A percentile compares a stretch with the other conserved stretches of the same genome.
These are phyloP conservation scores for Inonotus obliquus DNA, from an alignment of 1,284 basidiomycete species.

Conservation along the genomic window DNA sequence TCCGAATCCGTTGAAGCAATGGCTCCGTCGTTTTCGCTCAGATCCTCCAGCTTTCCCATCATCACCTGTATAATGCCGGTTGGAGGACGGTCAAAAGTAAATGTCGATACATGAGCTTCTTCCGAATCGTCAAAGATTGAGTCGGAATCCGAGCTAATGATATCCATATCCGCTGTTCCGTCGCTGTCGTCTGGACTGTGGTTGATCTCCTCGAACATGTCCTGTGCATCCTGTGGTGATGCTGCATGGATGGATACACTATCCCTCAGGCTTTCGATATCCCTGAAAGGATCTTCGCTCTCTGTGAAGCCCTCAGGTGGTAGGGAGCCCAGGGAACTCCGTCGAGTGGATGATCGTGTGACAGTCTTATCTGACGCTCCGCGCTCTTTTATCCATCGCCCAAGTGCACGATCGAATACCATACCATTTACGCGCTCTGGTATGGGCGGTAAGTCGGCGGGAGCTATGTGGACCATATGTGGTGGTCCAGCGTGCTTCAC, in stretches of 20 bases:
- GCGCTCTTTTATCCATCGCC: conserved; percentile 78
- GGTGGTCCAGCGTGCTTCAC: conserved; percentile 78
- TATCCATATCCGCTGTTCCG: conserved; percentile 45
- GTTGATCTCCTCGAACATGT: conserved; percentile 20
- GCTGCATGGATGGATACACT: conserved; percentile 35
- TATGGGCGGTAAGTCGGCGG: conserved; percentile 69
- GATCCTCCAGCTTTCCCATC: conserved; percentile 29
- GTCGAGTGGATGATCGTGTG: neutral
- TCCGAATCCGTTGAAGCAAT: conserved; percentile 46
- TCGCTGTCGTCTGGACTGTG: conserved; percentile 28
- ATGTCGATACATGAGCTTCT: conserved; percentile 61
- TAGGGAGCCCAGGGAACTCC: neutral
- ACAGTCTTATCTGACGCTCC: conserved; percentile 27
- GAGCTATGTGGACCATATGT: conserved; percentile 74
- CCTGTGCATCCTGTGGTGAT: neutral
- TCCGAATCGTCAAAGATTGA: conserved; percentile 49
- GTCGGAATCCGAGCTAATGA: conserved; percentile 23
- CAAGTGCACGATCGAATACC: conserved; percentile 75
- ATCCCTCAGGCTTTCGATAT: conserved; percentile 78
- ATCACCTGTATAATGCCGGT: conserved; percentile 44
- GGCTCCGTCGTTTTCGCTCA: conserved; percentile 30
- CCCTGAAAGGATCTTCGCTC: conserved; percentile 82
- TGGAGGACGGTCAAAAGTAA: conserved; percentile 62
- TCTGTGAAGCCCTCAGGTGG: conserved; percentile 33
- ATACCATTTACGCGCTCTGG: conserved; percentile 81